A percentile compares a stretch with the other conserved stretches of the same genome.
Conservation (phyloP, 2,329 filamentous ascomycete species). For the Penicillium expansum region DNA sequence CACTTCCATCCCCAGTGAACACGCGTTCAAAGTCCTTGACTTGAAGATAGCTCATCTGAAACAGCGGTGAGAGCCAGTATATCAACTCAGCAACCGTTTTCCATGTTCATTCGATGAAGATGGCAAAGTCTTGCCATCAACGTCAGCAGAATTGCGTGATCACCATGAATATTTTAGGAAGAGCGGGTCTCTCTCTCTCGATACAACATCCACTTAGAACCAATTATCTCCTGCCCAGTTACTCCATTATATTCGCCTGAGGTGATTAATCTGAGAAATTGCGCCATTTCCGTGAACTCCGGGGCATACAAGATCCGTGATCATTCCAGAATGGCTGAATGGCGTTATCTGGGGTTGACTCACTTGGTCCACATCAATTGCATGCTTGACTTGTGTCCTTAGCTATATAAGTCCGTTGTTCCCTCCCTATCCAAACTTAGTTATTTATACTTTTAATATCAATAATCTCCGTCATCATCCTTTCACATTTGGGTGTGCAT, state of each 20-base stretch:
- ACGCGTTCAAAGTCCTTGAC: neutral
- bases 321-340: constrained; percentile 20
- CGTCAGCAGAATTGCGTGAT: constrained; percentile 28
- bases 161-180: constrained; percentile 12
- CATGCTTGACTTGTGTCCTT: neutral
- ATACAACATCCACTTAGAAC: neutral
- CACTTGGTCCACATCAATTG: constrained; percentile 6
- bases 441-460: constrained; percentile 4
- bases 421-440: constrained; percentile 4
- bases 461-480: neutral
- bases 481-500: neutral
- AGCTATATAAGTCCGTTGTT: constrained; percentile 7
- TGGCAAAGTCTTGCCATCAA: constrained; percentile 24
- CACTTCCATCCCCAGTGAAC: neutral
- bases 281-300: constrained; percentile 29
- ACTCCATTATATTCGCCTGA: neutral
- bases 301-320: constrained; percentile 10
- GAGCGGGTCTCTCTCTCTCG: neutral
- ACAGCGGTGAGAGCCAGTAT: constrained; percentile 15
- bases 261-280: constrained; percentile 30
- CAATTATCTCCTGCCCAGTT: neutral
- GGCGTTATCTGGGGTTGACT: constrained; percentile 21
- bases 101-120: constrained; percentile 8
- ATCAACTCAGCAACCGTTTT: neutral
- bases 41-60: neutral